Conservation (phyloP, 1,284 basidiomycete genomes). For the Clitocybe nebularis region DNA sequence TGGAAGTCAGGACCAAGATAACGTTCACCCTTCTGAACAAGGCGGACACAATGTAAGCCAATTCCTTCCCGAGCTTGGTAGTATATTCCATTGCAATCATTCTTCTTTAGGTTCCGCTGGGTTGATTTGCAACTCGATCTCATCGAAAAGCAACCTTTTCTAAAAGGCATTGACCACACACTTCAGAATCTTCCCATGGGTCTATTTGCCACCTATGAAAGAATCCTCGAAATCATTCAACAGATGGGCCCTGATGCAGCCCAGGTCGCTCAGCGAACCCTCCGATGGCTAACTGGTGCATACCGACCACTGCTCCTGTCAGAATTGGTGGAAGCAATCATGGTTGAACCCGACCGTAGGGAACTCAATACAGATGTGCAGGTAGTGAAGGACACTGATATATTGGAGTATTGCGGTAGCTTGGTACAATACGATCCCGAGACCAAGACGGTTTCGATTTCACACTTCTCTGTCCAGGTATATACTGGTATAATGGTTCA, state of each 20-base stretch:
- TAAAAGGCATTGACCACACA: not conserved
- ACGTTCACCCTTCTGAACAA: not conserved
- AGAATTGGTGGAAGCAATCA: not conserved
- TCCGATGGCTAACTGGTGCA: not conserved
- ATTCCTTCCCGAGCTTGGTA: no score
- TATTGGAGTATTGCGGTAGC: not conserved
- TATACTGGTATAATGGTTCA: no score
- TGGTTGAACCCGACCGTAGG: not conserved
- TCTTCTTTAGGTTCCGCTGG: not conserved
- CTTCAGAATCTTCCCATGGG: not conserved
- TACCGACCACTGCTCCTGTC: not conserved
- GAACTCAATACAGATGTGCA: not conserved
- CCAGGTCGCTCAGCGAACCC: not conserved
- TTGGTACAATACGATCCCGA: not conserved
- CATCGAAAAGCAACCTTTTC: not conserved
- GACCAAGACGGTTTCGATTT: not conserved
- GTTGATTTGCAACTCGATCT: not conserved
- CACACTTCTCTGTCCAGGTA: not conserved
- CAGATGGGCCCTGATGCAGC: not conserved
- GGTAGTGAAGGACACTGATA: not conserved
- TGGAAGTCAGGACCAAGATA: not conserved
- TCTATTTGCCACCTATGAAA: not conserved
- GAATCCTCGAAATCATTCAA: not conserved
- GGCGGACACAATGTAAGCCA: not conserved
- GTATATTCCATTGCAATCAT: no score